Evolutionary conservation across 2,329 filamentous ascomycete species (phyloP).

Genomic region (Colletotrichum lentis): DNA sequence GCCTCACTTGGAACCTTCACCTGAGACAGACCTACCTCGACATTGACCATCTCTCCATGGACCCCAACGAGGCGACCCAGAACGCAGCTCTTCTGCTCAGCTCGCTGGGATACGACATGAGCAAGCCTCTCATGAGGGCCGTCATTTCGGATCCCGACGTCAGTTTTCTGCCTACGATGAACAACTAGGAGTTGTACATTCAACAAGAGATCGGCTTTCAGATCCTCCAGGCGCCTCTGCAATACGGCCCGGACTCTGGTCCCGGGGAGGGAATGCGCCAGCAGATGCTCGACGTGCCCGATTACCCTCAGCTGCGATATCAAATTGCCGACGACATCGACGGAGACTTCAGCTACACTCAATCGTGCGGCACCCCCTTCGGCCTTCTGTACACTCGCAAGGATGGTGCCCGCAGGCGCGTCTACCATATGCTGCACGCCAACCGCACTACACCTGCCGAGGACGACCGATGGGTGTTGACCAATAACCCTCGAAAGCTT

Average conservation of each 20-base stretch:
- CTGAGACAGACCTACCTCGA: slow-evolving; percentile 15
- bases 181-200: slow-evolving; percentile 30
- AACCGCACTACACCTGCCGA: neutral
- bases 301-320: neutral
- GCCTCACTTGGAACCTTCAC: slow-evolving; percentile 37
- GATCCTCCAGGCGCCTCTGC: slow-evolving; percentile 1
- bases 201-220: slow-evolving; percentile 20
- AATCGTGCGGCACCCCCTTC: slow-evolving; percentile 23
- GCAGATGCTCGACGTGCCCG: neutral
- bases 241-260: neutral
- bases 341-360: slow-evolving; percentile 2
- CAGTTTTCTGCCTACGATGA: slow-evolving; percentile 5
- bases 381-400: slow-evolving; percentile 23
- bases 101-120: slow-evolving; percentile 17
- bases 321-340: neutral
- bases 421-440: slow-evolving; percentile 19
- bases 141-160: neutral
- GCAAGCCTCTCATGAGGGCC: slow-evolving; percentile 22
- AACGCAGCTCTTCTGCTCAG: slow-evolving; percentile 2
- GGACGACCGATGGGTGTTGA: slow-evolving; percentile 26
- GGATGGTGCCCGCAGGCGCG: neutral
- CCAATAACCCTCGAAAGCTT: slow-evolving; percentile 18
- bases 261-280: slow-evolving; percentile 1
- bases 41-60: neutral
- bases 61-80: neutral